A percentile compares a stretch with the other conserved stretches of the same genome.
Conservation (phyloP, 2,329 filamentous ascomycete species). For the Neofusicoccum umdonicola region DNA sequence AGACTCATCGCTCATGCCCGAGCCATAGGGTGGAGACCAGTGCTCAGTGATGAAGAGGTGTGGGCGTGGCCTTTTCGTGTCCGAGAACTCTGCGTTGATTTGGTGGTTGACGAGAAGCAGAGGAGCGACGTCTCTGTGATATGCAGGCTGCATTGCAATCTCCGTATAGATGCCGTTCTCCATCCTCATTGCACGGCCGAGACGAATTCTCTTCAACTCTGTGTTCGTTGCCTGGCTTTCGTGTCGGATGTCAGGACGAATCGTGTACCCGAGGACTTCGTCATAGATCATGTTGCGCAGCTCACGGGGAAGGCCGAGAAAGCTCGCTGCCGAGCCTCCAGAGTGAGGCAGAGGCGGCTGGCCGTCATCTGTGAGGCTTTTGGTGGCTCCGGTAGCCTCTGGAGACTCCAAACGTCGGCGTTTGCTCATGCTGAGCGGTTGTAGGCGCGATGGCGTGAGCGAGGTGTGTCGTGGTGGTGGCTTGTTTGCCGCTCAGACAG, state of each 20-base stretch:
- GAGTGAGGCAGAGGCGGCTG: background rate
- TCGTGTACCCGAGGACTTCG: background rate
- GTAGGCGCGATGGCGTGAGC: background rate
- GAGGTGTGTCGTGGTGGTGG: no score
- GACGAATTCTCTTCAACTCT: background rate
- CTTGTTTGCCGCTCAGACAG: no score
- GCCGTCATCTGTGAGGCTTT: background rate
- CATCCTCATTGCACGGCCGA: no score
- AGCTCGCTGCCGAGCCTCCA: background rate
- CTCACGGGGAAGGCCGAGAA: background rate
- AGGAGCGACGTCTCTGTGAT: background rate
- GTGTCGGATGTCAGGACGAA: background rate
- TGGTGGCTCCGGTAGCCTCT: background rate
- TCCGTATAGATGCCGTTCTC: background rate
- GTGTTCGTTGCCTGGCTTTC: background rate
- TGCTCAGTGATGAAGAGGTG: background rate
- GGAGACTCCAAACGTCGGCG: background rate
- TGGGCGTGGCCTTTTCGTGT: background rate
- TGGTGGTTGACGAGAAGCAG: background rate
- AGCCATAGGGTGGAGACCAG: background rate
- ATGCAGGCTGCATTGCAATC: background rate
- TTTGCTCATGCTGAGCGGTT: background rate
- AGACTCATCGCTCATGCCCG: background rate
- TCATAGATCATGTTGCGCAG: background rate
- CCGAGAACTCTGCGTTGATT: background rate